phyloP scores from a whole-genome alignment of 768 basidiomycete species.

The Xerocomellus intermedius region DNA sequence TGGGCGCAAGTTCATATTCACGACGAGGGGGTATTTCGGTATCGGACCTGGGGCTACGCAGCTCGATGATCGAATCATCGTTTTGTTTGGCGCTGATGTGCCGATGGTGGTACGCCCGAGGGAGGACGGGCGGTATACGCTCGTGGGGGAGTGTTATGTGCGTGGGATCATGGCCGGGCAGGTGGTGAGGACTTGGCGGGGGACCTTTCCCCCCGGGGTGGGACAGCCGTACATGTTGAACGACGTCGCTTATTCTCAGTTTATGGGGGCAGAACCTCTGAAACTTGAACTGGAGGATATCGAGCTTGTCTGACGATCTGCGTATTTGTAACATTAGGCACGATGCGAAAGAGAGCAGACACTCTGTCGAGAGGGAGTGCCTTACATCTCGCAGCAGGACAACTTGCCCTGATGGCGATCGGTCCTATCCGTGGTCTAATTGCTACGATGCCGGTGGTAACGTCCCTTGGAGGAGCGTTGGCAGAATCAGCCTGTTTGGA shows the following conservation, averaged over 20 bases:
- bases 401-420: background rate
- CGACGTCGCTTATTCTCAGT: background rate
- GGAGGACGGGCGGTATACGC: slow-evolving; percentile 4
- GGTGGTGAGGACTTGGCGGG: slow-evolving; percentile 3
- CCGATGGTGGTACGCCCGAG: slow-evolving; percentile 6
- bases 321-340: background rate
- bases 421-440: no score
- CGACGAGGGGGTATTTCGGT: background rate
- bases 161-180: slow-evolving; percentile 8
- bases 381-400: background rate
- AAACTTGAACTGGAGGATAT: background rate
- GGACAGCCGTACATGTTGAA: background rate
- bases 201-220: background rate
- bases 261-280: background rate
- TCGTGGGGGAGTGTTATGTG: slow-evolving; percentile 8
- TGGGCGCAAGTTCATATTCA: background rate
- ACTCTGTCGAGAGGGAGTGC: background rate
- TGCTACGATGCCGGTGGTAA: no score
- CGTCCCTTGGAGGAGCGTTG: background rate
- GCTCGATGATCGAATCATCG: slow-evolving; percentile 4
- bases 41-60: background rate
- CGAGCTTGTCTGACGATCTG: background rate
- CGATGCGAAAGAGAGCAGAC: no score
- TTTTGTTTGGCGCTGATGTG: slow-evolving; percentile 1
- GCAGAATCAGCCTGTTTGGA: slow-evolving; percentile 2